Conservation (phyloP, 306 rosid species). For the Argentina anserina region DNA sequence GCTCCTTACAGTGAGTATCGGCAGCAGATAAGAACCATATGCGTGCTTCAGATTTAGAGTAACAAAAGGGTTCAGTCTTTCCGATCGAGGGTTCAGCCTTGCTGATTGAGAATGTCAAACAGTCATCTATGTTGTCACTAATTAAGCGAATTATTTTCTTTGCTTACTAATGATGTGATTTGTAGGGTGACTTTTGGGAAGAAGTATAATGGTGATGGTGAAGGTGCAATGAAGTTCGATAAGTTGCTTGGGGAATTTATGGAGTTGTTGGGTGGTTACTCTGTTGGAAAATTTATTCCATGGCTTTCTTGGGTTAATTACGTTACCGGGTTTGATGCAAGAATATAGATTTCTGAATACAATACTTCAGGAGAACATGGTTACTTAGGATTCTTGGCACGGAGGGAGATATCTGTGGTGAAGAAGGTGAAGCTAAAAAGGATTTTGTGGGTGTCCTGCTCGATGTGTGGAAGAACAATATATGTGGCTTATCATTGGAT, state of each 20-base stretch:
- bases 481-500: too few relatives aligned
- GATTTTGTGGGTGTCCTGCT: too few relatives aligned
- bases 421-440: too few relatives aligned
- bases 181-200: constrained; percentile 52
- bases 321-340: too few relatives aligned
- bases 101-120: constrained; percentile 27
- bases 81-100: neutral
- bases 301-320: constrained; percentile 43
- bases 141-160: constrained; percentile 29
- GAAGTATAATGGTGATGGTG: too few relatives aligned
- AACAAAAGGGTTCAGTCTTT: constrained; percentile 35
- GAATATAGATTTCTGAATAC: too few relatives aligned
- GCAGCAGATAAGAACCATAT: constrained; percentile 32
- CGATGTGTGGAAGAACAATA: too few relatives aligned
- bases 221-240: constrained; percentile 21
- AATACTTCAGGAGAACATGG: too few relatives aligned
- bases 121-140: neutral
- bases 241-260: constrained; percentile 24
- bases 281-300: constrained; percentile 46
- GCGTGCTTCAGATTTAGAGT: constrained; percentile 29
- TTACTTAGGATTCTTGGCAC: too few relatives aligned
- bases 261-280: constrained; percentile 29
- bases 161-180: constrained; percentile 34
- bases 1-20: constrained; percentile 42
- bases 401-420: too few relatives aligned